Percentiles rank a stretch among this genome's conserved stretches.
phyloP scores from a whole-genome alignment of 78 protist genomes.

The Monocercomonoides exilis region DNA sequence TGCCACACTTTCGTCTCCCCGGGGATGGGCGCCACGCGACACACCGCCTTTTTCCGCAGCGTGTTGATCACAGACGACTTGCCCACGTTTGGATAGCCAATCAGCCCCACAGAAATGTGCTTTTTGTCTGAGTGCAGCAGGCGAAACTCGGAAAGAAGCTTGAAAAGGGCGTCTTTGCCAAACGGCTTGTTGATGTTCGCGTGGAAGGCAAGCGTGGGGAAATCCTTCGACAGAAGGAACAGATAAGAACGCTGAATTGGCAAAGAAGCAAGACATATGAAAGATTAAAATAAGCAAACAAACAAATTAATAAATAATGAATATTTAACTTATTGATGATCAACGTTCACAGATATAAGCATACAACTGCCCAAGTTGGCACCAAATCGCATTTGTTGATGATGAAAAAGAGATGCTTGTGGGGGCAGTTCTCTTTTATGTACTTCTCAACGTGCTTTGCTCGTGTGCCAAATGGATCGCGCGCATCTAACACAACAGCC shows the following conservation, averaged over 20 bases:
- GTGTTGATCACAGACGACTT: constrained; percentile 94
- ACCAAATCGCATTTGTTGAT: constrained; percentile 97
- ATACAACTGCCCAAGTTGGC: constrained; percentile 85
- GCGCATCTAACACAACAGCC: constrained; percentile 79
- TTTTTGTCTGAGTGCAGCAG: constrained; percentile 76
- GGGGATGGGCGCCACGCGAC: constrained; percentile 95
- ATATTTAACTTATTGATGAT: background rate
- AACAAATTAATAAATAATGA: too few species aligned
- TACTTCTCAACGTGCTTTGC: constrained; percentile 13
- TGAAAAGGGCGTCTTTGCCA: constrained; percentile 84
- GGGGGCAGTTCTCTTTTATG: constrained; percentile 52
- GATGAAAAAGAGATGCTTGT: constrained; percentile 94
- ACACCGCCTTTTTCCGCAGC: constrained; percentile 61
- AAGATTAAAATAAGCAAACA: background rate
- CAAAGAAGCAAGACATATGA: background rate
- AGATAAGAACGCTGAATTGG: constrained; percentile 71
- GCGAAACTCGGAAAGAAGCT: constrained; percentile 66
- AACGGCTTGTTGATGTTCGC: constrained; percentile 88
- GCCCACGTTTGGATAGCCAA: constrained; percentile 89
- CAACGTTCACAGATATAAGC: background rate
- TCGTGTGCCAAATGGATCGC: constrained; percentile 98
- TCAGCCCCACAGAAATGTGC: constrained; percentile 88
- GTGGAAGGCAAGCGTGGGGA: constrained; percentile 97
- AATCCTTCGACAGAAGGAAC: constrained; percentile 64
- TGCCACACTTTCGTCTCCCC: constrained; percentile 99